Base-by-base conservation (phyloP, 2,329 filamentous ascomycete species). In the Didymella keratinophila region DNA sequence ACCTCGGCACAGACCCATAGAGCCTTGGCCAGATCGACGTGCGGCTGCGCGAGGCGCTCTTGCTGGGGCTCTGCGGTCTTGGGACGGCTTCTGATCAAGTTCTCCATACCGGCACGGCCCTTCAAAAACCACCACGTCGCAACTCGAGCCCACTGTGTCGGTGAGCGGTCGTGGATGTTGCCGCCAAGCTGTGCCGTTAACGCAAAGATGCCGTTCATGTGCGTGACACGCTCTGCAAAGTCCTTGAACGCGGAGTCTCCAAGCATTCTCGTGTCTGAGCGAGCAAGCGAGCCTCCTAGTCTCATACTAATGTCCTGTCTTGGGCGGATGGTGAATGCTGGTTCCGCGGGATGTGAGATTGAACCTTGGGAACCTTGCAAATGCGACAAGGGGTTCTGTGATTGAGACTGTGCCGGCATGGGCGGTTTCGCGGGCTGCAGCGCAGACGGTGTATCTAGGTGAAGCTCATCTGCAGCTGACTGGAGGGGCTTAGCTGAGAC, bases 121-220 rank as follows among this genome's bases (percentile, higher is more conserved):
- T 87, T 89, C 44, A 96, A 73, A 70, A 97, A 96, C 93, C 93
- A 97, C 93, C 93, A 97, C 0, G 91, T 80, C 3, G 87, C 88
- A 23, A 88, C 89, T 57, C 91, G 85, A 10, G 89, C 82, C 80
- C 93, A 89, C 59, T 92, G 86, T 45, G 84, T 81, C 0, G 89
- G 82, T 0, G 86, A 80, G 49, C 86, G 89, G 28, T 84, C 82
- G 54, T 86, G 82, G 4, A 93, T 73, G 0, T 91, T 87, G 62
- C 86, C 87, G 28, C 89, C 82, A 30, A 88, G 85, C 74, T 96
- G 91, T 0, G 92, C 89, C 56, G 93, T 91, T 42, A 94, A 77
- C 36, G 87, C 83, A 71, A 96, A 96, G 2, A 95, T 82, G 63
- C 89, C 87, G 61, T 86, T 88, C 67, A 95, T 84, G 71, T 93